Percentiles rank a stretch among this genome's conserved stretches.
phyloP scores from a whole-genome alignment of 1,139 yeast genomes.

The Nakaseomyces bracarensis region DNA sequence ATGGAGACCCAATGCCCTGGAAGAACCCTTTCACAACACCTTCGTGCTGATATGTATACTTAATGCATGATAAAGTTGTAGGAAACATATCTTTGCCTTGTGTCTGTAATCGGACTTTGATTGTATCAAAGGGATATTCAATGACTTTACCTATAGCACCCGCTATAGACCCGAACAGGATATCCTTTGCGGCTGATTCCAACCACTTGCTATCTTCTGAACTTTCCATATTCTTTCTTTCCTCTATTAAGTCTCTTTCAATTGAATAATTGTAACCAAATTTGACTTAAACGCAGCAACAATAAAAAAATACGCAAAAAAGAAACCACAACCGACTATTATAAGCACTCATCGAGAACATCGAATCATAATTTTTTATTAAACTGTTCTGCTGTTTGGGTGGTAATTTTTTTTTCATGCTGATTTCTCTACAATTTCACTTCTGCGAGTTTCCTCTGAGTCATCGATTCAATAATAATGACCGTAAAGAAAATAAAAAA shows the following conservation, averaged over 20 bases:
- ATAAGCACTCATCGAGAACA: no score
- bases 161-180: slow-evolving; percentile 38
- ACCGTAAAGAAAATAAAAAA: neutral
- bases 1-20: slow-evolving; percentile 70
- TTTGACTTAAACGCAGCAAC: no score
- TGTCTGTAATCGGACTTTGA: slow-evolving; percentile 82
- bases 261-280: no score
- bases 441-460: neutral
- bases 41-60: slow-evolving; percentile 51
- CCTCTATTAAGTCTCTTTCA: no score
- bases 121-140: slow-evolving; percentile 89
- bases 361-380: neutral
- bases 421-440: neutral
- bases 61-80: slow-evolving; percentile 42
- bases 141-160: slow-evolving; percentile 80
- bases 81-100: slow-evolving; percentile 40
- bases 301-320: neutral
- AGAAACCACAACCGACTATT: no score
- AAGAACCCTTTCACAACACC: slow-evolving; percentile 56
- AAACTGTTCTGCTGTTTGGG: no score
- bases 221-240: neutral
- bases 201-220: slow-evolving; percentile 5
- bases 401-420: neutral
- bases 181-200: slow-evolving; percentile 22
- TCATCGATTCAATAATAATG: neutral